A percentile compares a stretch with the other conserved stretches of the same genome.
These are phyloP conservation scores for Secale cereale DNA, from an alignment of 176 grass and related monocot genomes.

Conservation along the genomic window DNA sequence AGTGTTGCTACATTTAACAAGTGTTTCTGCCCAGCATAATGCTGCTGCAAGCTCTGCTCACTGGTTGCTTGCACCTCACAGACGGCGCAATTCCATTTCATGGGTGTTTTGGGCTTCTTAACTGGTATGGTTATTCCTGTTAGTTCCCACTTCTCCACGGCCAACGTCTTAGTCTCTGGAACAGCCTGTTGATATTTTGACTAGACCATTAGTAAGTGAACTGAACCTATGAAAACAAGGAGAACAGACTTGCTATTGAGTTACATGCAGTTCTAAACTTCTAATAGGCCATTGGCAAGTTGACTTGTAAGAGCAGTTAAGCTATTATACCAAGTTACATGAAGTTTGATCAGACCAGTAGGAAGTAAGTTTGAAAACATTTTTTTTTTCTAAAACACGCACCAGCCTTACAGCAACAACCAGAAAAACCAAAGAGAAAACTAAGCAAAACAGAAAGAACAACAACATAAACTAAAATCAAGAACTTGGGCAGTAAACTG, in stretches of 20 bases:
- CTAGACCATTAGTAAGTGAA: not conserved
- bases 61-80: slow-evolving; percentile 22
- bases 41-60: slow-evolving; percentile 10
- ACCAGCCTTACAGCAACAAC: too few relatives aligned
- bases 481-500: too few relatives aligned
- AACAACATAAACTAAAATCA: too few relatives aligned
- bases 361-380: too few relatives aligned
- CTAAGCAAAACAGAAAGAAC: too few relatives aligned
- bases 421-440: too few relatives aligned
- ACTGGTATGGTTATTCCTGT: slow-evolving; percentile 10
- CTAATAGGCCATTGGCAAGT: not conserved
- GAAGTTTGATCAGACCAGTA: too few relatives aligned
- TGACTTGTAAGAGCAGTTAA: not conserved
- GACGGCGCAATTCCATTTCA: slow-evolving; percentile 27
- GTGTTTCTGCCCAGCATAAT: slow-evolving; percentile 34
- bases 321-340: too few relatives aligned
- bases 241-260: not conserved
- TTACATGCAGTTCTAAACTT: not conserved
- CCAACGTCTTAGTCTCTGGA: too few relatives aligned
- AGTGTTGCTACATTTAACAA: not conserved
- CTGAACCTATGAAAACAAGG: not conserved
- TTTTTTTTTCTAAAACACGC: too few relatives aligned
- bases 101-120: not conserved
- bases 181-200: not conserved
- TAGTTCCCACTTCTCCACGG: not conserved